phyloP scores from a whole-genome alignment of 2,329 filamentous ascomycete genomes.

The Colletotrichum viniferum region DNA sequence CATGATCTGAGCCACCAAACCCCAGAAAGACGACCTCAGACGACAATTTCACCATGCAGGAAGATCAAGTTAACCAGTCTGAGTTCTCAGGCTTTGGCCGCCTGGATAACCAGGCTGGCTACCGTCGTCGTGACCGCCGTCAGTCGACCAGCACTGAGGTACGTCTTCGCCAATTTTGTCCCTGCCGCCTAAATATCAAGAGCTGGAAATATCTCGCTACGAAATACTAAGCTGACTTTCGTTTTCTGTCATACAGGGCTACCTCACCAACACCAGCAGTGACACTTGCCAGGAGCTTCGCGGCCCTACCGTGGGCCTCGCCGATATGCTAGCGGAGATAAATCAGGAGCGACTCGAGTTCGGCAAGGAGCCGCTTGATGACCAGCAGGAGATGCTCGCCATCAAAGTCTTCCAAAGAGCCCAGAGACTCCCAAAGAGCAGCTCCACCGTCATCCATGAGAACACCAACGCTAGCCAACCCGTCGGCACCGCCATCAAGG shows the following conservation, averaged over 20 bases:
- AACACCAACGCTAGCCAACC: background rate
- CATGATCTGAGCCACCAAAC: background rate
- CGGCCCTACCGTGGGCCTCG: background rate
- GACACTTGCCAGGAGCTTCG: background rate
- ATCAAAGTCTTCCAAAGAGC: background rate
- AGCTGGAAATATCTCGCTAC: background rate
- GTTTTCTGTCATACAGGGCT: rapidly evolving
- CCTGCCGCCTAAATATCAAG: too few relatives aligned
- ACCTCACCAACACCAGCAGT: background rate
- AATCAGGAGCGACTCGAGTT: background rate
- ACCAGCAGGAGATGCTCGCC: background rate
- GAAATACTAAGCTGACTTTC: background rate
- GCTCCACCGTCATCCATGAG: background rate
- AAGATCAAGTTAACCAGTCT: background rate
- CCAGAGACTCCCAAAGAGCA: background rate
- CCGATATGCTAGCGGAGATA: background rate
- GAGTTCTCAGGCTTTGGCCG: background rate
- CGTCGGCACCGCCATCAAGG: background rate
- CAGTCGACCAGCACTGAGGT: background rate
- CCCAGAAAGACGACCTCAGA: background rate
- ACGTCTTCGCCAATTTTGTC: too few relatives aligned
- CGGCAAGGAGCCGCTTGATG: background rate
- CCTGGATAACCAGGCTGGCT: background rate
- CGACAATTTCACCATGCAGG: background rate
- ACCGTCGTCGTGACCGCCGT: background rate